Evolutionary conservation across 306 rosid species (phyloP), one percentile per base, ranked within the genome.

Genomic region (Glycine tomentella): DNA sequence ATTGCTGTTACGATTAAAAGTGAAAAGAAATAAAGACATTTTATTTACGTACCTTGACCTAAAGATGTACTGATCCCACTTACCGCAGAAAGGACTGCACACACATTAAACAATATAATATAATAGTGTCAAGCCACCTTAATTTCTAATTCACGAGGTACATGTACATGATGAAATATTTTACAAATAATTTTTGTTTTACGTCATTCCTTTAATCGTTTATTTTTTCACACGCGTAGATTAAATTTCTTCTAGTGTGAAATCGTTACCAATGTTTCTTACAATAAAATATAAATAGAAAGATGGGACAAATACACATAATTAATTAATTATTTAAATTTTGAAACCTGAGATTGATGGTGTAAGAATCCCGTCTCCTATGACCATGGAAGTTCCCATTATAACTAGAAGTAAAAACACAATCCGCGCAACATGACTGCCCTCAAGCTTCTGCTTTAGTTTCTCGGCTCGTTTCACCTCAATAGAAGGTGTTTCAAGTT

Each of bases 331-430:
- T 20, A 20, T 20, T 20, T 20, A 20, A 20, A 20, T 20, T 20
- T 20, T 80, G 6, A 0, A 48, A 89, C 97, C 97, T 68, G 98
- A 92, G 65, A 92, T 94, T 31, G 87, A 84, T 13, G 98, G 98
- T 75, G 97, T 93, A 16, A 93, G 96, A 87, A 91, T 74, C 6
- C 97, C 97, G 44, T 93, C 97, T 79, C 97, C 95, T 13, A 92
- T 92, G 17, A 89, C 97, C 97, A 91, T 89, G 42, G 93, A 79
- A 79, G 97, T 92, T 40, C 93, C 95, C 84, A 83, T 58, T 72
- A 89, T 81, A 72, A 95, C 82, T 15, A 90, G 58, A 52, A 88
- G 57, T 42, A 92, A 45, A 42, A 92, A 90, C 25, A 79, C 3
- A 76, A 85, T 25, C 48, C 84, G 34, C 0, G 87, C 87, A 83